Percentiles rank a stretch among this genome's conserved stretches.
Conservation (phyloP, 2,329 filamentous ascomycete species). For the Pseudocercospora fuligena region DNA sequence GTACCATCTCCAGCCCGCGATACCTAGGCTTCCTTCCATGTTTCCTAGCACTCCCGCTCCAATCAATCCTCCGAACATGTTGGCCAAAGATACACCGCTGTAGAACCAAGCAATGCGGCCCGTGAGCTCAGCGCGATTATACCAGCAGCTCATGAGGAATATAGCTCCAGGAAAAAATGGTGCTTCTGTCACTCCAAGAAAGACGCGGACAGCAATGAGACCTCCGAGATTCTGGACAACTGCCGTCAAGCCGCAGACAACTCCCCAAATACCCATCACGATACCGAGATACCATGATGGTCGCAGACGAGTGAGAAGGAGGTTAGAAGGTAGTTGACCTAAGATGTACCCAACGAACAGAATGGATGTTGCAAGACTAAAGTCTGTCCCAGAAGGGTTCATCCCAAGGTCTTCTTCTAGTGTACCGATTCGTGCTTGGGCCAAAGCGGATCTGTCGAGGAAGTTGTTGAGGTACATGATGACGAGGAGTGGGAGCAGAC, state of each 20-base stretch:
- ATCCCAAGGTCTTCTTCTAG: slow-evolving; percentile 31
- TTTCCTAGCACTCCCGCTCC: too few relatives aligned
- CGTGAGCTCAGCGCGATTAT: too few relatives aligned
- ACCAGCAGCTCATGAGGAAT: too few relatives aligned
- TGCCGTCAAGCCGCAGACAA: not conserved
- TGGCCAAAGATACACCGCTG: too few relatives aligned
- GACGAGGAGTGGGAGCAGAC: slow-evolving; percentile 70
- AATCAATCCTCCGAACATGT: too few relatives aligned
- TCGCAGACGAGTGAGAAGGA: not conserved
- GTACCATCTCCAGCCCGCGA: too few relatives aligned
- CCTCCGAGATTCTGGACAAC: too few relatives aligned
- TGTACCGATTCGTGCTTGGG: slow-evolving; percentile 15
- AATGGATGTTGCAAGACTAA: not conserved
- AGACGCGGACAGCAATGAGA: not conserved
- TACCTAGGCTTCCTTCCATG: too few relatives aligned
- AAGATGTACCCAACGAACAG: not conserved
- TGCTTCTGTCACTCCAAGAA: not conserved
- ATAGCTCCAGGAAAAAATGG: not conserved
- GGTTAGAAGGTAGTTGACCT: not conserved
- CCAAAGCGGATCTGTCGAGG: slow-evolving; percentile 49
- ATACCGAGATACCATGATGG: not conserved
- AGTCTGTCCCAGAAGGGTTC: not conserved
- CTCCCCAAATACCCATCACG: not conserved
- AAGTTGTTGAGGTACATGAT: slow-evolving; percentile 80
- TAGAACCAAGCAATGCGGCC: too few relatives aligned